A percentile compares a stretch with the other conserved stretches of the same genome.
Evolutionary conservation across 202 grass and related monocot genomes (phyloP).

Genomic region (Tripidium arundinaceum): DNA sequence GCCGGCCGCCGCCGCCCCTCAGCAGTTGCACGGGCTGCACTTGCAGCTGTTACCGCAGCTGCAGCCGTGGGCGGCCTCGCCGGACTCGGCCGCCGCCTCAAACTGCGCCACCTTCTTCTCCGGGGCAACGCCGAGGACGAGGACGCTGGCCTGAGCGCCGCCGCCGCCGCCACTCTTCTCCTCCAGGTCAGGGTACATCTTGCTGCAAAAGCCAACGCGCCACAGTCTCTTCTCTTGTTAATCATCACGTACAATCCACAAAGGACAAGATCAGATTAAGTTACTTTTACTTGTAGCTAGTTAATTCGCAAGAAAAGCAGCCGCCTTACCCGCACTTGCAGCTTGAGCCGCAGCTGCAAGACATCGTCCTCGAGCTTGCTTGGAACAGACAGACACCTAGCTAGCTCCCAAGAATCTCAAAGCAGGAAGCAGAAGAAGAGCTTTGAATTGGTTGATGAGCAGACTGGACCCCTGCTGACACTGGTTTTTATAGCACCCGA

Average conservation of each 20-base stretch:
- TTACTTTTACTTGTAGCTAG: too few relatives aligned
- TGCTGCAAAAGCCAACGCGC: too few relatives aligned
- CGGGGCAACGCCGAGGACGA: conserved; percentile 39
- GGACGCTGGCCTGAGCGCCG: neutral
- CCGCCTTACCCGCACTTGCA: conserved; percentile 45
- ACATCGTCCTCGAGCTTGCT: conserved; percentile 35
- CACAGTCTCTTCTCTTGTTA: too few relatives aligned
- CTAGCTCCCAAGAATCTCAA: too few relatives aligned
- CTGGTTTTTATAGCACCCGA: too few relatives aligned
- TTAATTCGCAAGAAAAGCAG: too few relatives aligned
- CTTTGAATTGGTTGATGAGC: neutral
- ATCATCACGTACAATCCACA: too few relatives aligned
- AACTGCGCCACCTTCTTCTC: conserved; percentile 39
- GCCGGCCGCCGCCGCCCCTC: too few relatives aligned
- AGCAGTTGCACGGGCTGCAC: conserved; percentile 54
- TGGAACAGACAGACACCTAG: too few relatives aligned
- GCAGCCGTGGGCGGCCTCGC: conserved; percentile 42
- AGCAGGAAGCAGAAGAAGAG: neutral
- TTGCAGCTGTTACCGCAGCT: conserved; percentile 52
- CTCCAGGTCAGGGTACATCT: conserved; percentile 55
- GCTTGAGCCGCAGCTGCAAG: conserved; percentile 57
- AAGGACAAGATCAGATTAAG: too few relatives aligned
- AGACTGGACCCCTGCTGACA: too few relatives aligned
- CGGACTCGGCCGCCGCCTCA: conserved; percentile 27
- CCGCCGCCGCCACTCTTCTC: conserved; percentile 49